A percentile compares a stretch with the other conserved stretches of the same genome.
Evolutionary conservation across 1,139 yeast genomes (phyloP).

Genomic region (Casaregolazyma lundiana): DNA sequence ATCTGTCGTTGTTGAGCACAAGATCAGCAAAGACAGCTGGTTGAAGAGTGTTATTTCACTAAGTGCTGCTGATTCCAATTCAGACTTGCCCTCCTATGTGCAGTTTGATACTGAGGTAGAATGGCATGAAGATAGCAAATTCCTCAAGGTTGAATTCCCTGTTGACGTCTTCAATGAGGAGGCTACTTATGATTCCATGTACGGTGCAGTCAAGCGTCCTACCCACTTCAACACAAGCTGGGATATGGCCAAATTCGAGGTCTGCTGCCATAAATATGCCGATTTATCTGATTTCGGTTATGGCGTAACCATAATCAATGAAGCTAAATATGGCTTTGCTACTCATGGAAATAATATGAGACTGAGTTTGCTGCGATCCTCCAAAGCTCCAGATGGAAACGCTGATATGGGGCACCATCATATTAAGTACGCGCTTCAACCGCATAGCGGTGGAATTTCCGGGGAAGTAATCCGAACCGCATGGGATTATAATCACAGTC

Average conservation of each 20-base stretch:
- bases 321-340: constrained; percentile 82
- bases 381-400: constrained; percentile 81
- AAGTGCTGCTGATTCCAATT: constrained; percentile 41
- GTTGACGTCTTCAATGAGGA: constrained; percentile 67
- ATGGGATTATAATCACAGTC: constrained; percentile 66
- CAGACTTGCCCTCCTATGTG: constrained; percentile 32
- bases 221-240: constrained; percentile 89
- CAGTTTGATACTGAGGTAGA: constrained; percentile 62
- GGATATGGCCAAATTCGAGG: constrained; percentile 95
- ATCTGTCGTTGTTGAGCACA: constrained; percentile 52
- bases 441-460: constrained; percentile 65
- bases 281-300: constrained; percentile 78
- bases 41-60: constrained; percentile 66
- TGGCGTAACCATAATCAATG: constrained; percentile 78
- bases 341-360: constrained; percentile 85
- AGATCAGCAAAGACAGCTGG: constrained; percentile 50
- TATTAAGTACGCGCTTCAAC: constrained; percentile 75
- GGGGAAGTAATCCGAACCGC: constrained; percentile 67
- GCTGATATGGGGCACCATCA: constrained; percentile 89
- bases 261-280: constrained; percentile 86
- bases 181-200: constrained; percentile 88
- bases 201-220: constrained; percentile 82
- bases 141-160: constrained; percentile 88
- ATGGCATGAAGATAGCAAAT: constrained; percentile 82
- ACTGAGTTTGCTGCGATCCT: constrained; percentile 70